Conservation (phyloP, 345 rosid species). For the Adansonia digitata region DNA sequence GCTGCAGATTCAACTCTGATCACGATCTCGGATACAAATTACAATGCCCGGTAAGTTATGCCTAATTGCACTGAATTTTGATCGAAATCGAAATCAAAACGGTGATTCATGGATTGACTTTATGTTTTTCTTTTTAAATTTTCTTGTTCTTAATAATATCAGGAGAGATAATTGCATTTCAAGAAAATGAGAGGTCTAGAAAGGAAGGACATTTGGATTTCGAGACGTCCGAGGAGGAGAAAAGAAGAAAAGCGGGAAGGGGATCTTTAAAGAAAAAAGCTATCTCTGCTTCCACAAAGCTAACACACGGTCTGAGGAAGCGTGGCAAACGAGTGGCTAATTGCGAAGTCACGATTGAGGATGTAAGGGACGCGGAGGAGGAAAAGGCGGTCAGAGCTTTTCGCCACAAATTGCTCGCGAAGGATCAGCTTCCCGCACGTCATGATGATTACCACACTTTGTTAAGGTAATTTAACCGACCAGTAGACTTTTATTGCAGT, state of each 20-base stretch:
- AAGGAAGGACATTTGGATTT: conserved; percentile 28
- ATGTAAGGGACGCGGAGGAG: conserved; percentile 77
- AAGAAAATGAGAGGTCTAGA: conserved; percentile 42
- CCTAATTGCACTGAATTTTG: not conserved
- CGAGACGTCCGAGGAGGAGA: conserved; percentile 65
- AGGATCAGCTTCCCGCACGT: conserved; percentile 58
- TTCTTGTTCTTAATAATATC: conserved; percentile 16
- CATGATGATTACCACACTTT: conserved; percentile 91
- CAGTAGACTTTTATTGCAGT: not conserved
- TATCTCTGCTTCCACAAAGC: conserved; percentile 63
- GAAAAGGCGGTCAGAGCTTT: conserved; percentile 67
- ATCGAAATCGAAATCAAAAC: not conserved
- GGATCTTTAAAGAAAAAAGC: conserved; percentile 74
- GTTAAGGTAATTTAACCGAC: conserved; percentile 45
- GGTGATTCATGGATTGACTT: not conserved
- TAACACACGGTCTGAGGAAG: conserved; percentile 72
- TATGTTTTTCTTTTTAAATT: not conserved
- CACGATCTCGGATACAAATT: not conserved
- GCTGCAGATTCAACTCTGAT: conserved; percentile 24
- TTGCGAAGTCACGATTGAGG: conserved; percentile 59
- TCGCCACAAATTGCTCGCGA: conserved; percentile 53
- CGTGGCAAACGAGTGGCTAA: conserved; percentile 61
- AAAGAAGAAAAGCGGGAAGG: conserved; percentile 34
- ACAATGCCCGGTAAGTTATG: conserved; percentile 48
- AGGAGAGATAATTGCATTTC: conserved; percentile 39